Evolutionary conservation across 2,329 filamentous ascomycete species (phyloP).

Genomic region (Nigrograna mackinnonii): DNA sequence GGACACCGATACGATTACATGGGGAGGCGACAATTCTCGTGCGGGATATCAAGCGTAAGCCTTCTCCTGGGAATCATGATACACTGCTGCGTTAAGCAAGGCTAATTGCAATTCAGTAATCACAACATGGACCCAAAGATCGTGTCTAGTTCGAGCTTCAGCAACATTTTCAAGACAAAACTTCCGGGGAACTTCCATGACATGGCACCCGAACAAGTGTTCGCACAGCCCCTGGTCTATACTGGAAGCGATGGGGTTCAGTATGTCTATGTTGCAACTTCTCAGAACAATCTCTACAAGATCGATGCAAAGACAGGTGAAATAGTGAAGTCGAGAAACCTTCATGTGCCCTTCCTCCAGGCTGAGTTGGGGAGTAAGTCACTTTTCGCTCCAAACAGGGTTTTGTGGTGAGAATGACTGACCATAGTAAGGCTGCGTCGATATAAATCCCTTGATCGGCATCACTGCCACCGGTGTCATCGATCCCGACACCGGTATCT

Average conservation of each 20-base stretch:
- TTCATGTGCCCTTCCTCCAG: slow-evolving; percentile 54
- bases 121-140: slow-evolving; percentile 67
- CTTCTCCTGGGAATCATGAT: not conserved
- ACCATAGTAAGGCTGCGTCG: slow-evolving; percentile 39
- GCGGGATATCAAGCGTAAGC: slow-evolving; percentile 57
- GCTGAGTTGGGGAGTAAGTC: slow-evolving; percentile 46
- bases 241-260: slow-evolving; percentile 55
- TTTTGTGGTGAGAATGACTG: not conserved
- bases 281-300: slow-evolving; percentile 63
- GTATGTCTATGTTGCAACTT: slow-evolving; percentile 60
- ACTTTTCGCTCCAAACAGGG: too few relatives aligned
- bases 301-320: slow-evolving; percentile 58
- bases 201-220: slow-evolving; percentile 54
- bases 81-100: not conserved
- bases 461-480: slow-evolving; percentile 56
- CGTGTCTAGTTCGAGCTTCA: slow-evolving; percentile 59
- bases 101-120: slow-evolving; percentile 37
- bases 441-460: slow-evolving; percentile 53
- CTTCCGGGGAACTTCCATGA: slow-evolving; percentile 59
- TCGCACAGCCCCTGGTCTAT: slow-evolving; percentile 56
- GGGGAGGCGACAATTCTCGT: slow-evolving; percentile 61
- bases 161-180: slow-evolving; percentile 56
- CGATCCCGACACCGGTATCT: slow-evolving; percentile 53
- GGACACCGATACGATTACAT: slow-evolving; percentile 60
- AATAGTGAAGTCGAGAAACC: slow-evolving; percentile 52